Evolutionary conservation across 1,284 basidiomycete genomes (phyloP), one percentile per base, ranked within the genome.

Genomic region (Mycena sp.): DNA sequence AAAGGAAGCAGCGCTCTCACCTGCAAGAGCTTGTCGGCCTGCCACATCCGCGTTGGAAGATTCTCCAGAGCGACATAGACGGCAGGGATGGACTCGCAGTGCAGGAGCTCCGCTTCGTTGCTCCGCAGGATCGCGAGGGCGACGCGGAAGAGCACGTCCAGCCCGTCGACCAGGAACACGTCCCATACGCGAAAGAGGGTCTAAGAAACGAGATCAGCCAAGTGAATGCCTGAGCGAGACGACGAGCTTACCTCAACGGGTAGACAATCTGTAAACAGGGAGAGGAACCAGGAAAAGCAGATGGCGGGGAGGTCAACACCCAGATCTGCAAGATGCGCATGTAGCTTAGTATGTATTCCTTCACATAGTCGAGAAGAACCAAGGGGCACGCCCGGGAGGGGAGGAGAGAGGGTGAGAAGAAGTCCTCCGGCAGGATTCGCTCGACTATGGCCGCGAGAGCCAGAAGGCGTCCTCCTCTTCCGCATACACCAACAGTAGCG

Each of bases 251-350:
- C 94, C 86, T 98, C 96, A 25, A 98, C 94, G 4, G 97, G 97
- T 4, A 99, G 80, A 76, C 96, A 98, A 72, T 98, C 96, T 0
- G 97, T 98, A 73, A 98, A 99, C 19, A 99, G 81, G 6, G 94
- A 96, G 38, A 99, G 81, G 80, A 99, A 98, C 97, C 97, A 99
- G 3, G 96, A 96, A 79, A 99, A 99, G 62, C 95, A 98, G 61
- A 99, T 94, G 0, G 96, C 96, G 1, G 92, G 90, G 5, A 99
- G 83, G 73, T 99, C 96, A 2, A 99, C 90, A 2, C 91, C 93
- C 0, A 98, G 85, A 17, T 89, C 85, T 4, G 82, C 83, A 23
- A 99, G 83, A 72, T 99, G 96, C 0, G 79, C 73, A 54, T 90
- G 85, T 1, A 98, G 78, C 73, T 87, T 89, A 0, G 97, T 21